Conservation (phyloP, 495 filamentous ascomycete species). For the Pyronema domesticum region DNA sequence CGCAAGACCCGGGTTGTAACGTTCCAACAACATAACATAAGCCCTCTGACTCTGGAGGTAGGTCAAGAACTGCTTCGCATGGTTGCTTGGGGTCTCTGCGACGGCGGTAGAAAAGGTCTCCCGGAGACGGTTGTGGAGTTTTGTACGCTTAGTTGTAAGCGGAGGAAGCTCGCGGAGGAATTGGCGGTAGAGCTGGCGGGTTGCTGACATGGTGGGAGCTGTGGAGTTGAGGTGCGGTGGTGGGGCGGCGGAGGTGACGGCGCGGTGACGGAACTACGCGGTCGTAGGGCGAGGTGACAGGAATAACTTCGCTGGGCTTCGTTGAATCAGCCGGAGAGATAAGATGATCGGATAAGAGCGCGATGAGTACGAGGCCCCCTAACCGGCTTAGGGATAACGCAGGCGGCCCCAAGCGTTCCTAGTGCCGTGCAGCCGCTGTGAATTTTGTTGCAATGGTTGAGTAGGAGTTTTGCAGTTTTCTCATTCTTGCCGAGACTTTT, state of each 20-base stretch:
- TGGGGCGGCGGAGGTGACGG: too few relatives aligned
- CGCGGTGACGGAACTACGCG: not conserved
- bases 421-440: too few relatives aligned
- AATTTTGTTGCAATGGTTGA: too few relatives aligned
- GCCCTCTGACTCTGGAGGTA: slow-evolving; percentile 68
- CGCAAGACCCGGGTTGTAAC: slow-evolving; percentile 80
- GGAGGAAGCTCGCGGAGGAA: slow-evolving; percentile 83
- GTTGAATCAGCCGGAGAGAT: not conserved
- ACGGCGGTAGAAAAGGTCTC: slow-evolving; percentile 28
- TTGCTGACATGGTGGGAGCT: slow-evolving; percentile 5
- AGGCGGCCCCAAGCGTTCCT: too few relatives aligned
- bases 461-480: too few relatives aligned
- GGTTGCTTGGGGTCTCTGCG: slow-evolving; percentile 28
- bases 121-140: slow-evolving; percentile 43
- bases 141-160: slow-evolving; percentile 37
- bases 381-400: too few relatives aligned
- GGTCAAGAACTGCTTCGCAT: slow-evolving; percentile 56
- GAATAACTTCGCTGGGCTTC: not conserved
- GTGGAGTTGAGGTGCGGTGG: not conserved
- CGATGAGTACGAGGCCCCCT: too few relatives aligned
- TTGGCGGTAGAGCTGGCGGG: slow-evolving; percentile 69
- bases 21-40: slow-evolving; percentile 62
- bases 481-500: too few relatives aligned
- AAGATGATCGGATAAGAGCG: too few relatives aligned
- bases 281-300: not conserved